Evolutionary conservation across 768 basidiomycete species (phyloP), one percentile per base, ranked within the genome.

Genomic region (Tylopilus cervinicoccineus): DNA sequence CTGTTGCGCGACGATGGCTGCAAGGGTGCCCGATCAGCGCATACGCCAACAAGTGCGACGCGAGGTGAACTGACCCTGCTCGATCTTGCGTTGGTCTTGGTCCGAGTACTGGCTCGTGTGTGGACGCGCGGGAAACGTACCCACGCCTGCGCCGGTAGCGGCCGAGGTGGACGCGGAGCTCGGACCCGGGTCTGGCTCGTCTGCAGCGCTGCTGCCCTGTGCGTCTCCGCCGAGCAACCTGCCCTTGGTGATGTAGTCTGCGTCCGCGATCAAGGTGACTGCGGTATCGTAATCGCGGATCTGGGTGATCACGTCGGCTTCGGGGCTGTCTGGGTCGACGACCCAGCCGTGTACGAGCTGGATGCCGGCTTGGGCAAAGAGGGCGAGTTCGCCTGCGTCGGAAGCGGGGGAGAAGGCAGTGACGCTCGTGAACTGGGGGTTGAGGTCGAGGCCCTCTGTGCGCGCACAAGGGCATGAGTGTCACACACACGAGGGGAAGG

Each of bases 341-440:
- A 67, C 63, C 93, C 93, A 96, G 1, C 93, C 93, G 50, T 95
- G 93, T 2, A 93, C 82, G 33, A 96, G 80, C 6, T 78, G 70
- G 37, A 95, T 88, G 9, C 83, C 83, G 0, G 83, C 87, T 37
- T 88, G 83, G n/a, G 83, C 72, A 59, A 96, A 96, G 8, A 96
- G 78, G 50, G 86, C 80, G 37, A 96, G 78, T 60, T 90, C 93
- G 2, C 88, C 91, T 0, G 80, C 80, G 24, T 75, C 74, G 1
- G 77, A 79, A 0, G 68, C 68, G 2, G 89, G 86, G 12, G 79
- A 74, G 63, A 94, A 93, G 0, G 80, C 76, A 2, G 77, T 78
- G 7, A 83, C 61, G 1, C 77, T 77, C 0, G 83, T 86, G 64
- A 96, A 96, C 1, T 82, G 66, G 1, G 93, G 90, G 57, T 96